phyloP scores from a whole-genome alignment of 441 rosid species.

The Erysimum pusillum region DNA sequence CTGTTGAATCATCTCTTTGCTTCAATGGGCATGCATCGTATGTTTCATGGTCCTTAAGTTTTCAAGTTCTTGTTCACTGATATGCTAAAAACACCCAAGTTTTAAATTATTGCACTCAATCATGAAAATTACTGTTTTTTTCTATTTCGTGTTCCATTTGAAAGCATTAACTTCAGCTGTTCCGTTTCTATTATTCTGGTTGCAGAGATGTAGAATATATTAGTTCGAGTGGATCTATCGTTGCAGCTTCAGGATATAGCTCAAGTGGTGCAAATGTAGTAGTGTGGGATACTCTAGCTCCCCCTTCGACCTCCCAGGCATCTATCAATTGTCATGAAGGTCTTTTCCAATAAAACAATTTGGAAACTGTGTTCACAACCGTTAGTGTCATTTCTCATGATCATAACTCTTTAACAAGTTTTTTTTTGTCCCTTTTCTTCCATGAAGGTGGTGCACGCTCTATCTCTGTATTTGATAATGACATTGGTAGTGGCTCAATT shows the following conservation, averaged over 20 bases:
- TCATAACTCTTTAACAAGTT: conserved; percentile 21
- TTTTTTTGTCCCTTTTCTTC: conserved; percentile 24
- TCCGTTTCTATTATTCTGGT: conserved; percentile 32
- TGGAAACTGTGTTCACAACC: conserved; percentile 18
- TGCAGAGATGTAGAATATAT: conserved; percentile 89
- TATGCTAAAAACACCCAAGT: conserved; percentile 15
- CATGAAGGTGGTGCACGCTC: conserved; percentile 92
- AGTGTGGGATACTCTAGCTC: conserved; percentile 97
- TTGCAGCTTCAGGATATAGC: conserved; percentile 88
- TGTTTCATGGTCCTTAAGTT: conserved; percentile 48
- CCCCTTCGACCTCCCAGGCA: conserved; percentile 89
- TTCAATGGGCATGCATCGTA: conserved; percentile 89
- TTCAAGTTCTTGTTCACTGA: conserved; percentile 6
- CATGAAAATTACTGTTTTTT: conserved; percentile 1
- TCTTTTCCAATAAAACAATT: conserved; percentile 40
- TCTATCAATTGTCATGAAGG: conserved; percentile 93
- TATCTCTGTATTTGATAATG: conserved; percentile 85
- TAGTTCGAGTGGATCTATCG: conserved; percentile 93
- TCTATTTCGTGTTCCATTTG: conserved; percentile 1
- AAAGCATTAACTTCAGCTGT: conserved; percentile 8
- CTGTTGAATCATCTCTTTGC: conserved; percentile 93
- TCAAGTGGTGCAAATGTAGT: conserved; percentile 88
- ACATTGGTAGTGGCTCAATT: conserved; percentile 88
- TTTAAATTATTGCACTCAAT: conserved; percentile 5
- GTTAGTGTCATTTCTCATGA: not conserved